Evolutionary conservation across 202 grass and related monocot genomes (phyloP).

Genomic region (Elaeis oleifera): DNA sequence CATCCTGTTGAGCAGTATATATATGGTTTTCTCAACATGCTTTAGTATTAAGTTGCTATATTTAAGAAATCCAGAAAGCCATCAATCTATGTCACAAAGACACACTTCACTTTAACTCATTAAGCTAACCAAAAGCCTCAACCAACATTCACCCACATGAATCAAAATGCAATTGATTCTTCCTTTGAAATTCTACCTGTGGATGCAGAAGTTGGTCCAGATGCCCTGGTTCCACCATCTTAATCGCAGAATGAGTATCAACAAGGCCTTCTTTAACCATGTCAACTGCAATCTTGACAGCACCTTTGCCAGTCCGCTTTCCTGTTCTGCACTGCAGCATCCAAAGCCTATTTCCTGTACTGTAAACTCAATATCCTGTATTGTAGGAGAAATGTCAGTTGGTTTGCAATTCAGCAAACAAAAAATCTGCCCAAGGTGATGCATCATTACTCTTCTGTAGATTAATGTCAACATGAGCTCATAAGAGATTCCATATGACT

Average conservation of each 20-base stretch:
- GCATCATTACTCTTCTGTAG: too few species aligned
- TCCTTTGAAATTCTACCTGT: slow-evolving; percentile 42
- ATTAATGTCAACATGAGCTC: too few species aligned
- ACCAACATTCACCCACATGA: too few species aligned
- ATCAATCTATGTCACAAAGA: too few species aligned
- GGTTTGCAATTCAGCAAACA: background rate
- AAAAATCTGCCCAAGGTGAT: background rate
- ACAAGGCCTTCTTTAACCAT: slow-evolving; percentile 78
- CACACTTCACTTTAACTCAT: too few species aligned
- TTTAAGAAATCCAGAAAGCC: too few species aligned
- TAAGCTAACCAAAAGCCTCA: too few species aligned
- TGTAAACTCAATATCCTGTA: slow-evolving; percentile 95
- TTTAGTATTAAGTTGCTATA: too few species aligned
- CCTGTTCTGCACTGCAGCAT: slow-evolving; percentile 93
- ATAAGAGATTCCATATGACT: too few species aligned
- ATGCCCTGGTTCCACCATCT: slow-evolving; percentile 97
- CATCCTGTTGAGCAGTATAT: too few species aligned
- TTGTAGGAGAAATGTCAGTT: background rate
- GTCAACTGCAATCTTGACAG: slow-evolving; percentile 91
- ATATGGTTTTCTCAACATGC: too few species aligned
- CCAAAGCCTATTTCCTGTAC: slow-evolving; percentile 98
- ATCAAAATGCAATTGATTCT: too few species aligned
- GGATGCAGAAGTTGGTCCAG: slow-evolving; percentile 98
- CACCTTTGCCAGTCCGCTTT: slow-evolving; percentile 78
- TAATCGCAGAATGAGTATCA: slow-evolving; percentile 52